Conservation (phyloP, 176 grass and related monocot species). For the Rhynchospora tenuis region DNA sequence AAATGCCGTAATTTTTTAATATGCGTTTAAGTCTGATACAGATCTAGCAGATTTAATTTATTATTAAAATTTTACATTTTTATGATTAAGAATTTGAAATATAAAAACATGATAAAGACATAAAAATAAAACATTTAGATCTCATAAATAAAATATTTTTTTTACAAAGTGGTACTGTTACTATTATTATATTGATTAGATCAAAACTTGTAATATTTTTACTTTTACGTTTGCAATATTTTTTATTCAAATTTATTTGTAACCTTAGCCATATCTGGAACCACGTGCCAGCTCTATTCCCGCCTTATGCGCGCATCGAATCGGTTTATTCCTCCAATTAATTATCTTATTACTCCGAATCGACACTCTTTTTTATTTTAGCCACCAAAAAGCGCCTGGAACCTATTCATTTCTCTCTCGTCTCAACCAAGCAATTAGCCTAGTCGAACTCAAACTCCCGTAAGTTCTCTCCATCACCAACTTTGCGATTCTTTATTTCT, state of each 20-base stretch:
- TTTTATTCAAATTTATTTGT: background rate
- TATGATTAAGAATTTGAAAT: too few species aligned
- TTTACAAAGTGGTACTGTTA: too few species aligned
- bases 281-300: conserved; percentile 9
- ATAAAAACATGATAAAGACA: too few species aligned
- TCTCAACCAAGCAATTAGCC: background rate
- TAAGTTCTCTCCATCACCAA: background rate
- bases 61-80: too few species aligned
- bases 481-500: background rate
- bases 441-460: background rate
- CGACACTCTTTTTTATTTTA: background rate
- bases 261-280: background rate
- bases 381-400: background rate
- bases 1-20: too few species aligned
- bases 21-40: too few species aligned
- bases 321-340: conserved; percentile 2
- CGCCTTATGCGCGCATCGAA: background rate
- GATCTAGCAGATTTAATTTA: too few species aligned
- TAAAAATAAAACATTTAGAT: too few species aligned
- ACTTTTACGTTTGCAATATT: too few species aligned
- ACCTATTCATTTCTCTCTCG: background rate
- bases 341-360: background rate
- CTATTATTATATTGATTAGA: too few species aligned
- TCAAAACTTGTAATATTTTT: too few species aligned
- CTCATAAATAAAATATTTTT: too few species aligned